Conservation (phyloP, 371 early-diverging fungal species). For the Lichtheimia ornata region DNA sequence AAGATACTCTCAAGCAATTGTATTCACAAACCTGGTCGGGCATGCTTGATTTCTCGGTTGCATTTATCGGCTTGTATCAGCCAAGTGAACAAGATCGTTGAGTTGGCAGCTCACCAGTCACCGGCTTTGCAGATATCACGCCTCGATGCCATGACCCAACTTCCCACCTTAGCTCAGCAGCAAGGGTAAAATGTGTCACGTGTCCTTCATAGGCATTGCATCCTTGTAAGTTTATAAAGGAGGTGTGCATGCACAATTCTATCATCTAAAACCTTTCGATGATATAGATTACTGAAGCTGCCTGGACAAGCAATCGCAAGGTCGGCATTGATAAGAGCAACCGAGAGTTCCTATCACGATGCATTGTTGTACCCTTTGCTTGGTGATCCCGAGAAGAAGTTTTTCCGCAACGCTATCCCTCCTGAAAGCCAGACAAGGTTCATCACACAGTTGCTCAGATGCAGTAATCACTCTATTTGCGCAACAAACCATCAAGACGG, state of each 20-base stretch:
- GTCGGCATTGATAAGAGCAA: not conserved
- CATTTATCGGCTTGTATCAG: conserved; percentile 1
- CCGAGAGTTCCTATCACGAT: conserved; percentile 1
- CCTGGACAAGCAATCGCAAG: not conserved
- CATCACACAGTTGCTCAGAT: conserved; percentile 5
- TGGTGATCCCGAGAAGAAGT: conserved; percentile 4
- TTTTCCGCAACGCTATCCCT: conserved; percentile 2
- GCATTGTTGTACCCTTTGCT: not conserved
- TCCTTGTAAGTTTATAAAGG: conserved; percentile 2
- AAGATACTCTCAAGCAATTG: not conserved
- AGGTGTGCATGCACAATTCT: not conserved
- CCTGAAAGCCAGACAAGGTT: not conserved
- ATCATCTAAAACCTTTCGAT: not conserved
- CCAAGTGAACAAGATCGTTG: not conserved
- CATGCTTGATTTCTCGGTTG: not conserved
- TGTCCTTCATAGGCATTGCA: conserved; percentile 1
- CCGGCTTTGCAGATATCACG: not conserved
- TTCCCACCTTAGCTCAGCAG: not conserved
- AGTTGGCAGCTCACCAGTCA: not conserved
- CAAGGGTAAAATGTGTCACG: not conserved
- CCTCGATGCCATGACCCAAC: conserved; percentile 4
- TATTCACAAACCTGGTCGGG: not conserved
- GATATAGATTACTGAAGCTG: not conserved
- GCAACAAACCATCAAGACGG: not conserved
- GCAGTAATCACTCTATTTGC: conserved; percentile 3